These are phyloP conservation scores for Penicillium expansum DNA, from an alignment of 2,329 filamentous ascomycete species.

Conservation along the genomic window DNA sequence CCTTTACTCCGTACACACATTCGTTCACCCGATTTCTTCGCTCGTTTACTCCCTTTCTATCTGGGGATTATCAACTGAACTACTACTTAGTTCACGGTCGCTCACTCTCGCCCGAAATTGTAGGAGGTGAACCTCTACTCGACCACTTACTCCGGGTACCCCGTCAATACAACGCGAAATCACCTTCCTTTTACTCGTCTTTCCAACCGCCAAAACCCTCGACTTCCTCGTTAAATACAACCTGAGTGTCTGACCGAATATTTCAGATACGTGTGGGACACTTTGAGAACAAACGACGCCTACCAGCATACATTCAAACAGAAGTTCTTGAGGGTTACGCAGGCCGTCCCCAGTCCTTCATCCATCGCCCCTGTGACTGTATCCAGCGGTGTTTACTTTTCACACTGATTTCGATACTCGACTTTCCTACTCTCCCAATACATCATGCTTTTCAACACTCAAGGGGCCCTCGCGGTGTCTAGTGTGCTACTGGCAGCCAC, in stretches of 20 bases:
- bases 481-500: constrained; percentile 26
- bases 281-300: constrained; percentile 1
- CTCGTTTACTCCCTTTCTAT: neutral
- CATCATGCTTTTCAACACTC: constrained; percentile 31
- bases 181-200: constrained; percentile 1
- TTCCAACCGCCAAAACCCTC: neutral
- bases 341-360: constrained; percentile 37
- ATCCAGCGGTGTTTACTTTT: constrained; percentile 19
- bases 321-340: constrained; percentile 36
- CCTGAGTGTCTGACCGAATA: neutral
- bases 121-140: constrained; percentile 4
- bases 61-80: neutral
- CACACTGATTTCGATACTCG: constrained; percentile 6
- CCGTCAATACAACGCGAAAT: constrained; percentile 4
- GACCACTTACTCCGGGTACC: neutral
- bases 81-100: neutral
- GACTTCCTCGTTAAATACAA: neutral
- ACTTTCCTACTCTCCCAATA: constrained; percentile 1
- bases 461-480: constrained; percentile 26
- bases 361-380: constrained; percentile 18
- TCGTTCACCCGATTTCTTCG: constrained; percentile 10
- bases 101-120: neutral
- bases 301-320: constrained; percentile 6
- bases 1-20: constrained; percentile 16
- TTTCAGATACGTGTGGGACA: neutral